Evolutionary conservation across 352 stramenopile species (phyloP), one percentile per base, ranked within the genome.

Genomic region (Phytophthora syringae): DNA sequence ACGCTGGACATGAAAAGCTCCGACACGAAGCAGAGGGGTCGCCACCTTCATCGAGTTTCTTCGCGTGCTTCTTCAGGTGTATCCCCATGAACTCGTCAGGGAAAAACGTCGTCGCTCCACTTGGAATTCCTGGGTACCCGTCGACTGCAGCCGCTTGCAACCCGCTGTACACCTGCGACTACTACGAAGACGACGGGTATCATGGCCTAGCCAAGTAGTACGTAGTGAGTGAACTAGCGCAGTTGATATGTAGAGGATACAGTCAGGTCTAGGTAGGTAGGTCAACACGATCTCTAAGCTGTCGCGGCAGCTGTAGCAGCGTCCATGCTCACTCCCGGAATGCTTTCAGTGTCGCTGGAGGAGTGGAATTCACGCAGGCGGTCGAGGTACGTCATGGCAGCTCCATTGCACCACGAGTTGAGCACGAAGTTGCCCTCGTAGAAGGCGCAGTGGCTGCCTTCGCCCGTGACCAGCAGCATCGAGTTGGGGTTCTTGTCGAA

Each of bases 401-500:
- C 77, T 34, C 68, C 62, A 52, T 91, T 61, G 15, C 81, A 84
- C 82, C 84, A 94, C 0, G 84, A 89, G 50, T 89, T 87, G 54
- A 91, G 78, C 18, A 70, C 28, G 16, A 86, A 36, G 42, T 75
- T 68, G 15, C 82, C 82, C 55, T 94, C 79, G 64, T 70, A 94
- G 66, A 93, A 94, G 49, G 81, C 86, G 30, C 86, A 94, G 48
- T 94, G 86, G 42, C 82, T 88, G 21, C 86, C 86, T 15, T 89
- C 67, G 1, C 64, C 69, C 1, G 82, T 93, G 16, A 77, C 52
- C 11, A 88, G 34, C 32, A 92, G 70, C 68, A 94, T 86, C 22
- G 75, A 54, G 0, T 77, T 74, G 15, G 79, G 74, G 44, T 88
- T 89, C 5, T 47, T 54, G 10, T 61, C 48, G 27, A 94, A 93